Percentiles rank a stretch among this genome's conserved stretches.
These are phyloP conservation scores for Aspergillus floridensis DNA, from an alignment of 2,329 filamentous ascomycete genomes.

Conservation along the genomic window DNA sequence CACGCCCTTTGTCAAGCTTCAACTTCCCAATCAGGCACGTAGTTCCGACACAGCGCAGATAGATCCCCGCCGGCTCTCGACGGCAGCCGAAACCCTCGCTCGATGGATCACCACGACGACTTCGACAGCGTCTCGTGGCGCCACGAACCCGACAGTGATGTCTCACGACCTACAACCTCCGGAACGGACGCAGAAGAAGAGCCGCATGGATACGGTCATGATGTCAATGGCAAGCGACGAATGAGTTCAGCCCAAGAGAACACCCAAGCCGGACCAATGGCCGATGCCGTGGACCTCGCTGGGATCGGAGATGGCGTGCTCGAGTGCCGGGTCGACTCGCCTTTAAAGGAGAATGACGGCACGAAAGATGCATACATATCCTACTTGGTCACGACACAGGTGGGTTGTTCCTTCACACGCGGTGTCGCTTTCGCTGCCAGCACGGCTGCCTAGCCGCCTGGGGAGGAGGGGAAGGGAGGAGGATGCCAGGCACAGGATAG, in stretches of 20 bases:
- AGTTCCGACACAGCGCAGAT: neutral
- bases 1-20: neutral
- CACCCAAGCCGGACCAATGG: constrained; percentile 50
- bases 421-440: neutral
- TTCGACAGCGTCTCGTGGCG: constrained; percentile 82
- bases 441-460: neutral
- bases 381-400: constrained; percentile 87
- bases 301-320: constrained; percentile 70
- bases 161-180: constrained; percentile 40
- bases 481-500: neutral
- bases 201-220: constrained; percentile 33
- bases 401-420: constrained; percentile 43
- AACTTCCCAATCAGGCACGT: neutral
- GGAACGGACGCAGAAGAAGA: constrained; percentile 45
- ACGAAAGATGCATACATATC: constrained; percentile 97
- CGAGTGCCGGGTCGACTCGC: constrained; percentile 77
- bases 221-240: constrained; percentile 50
- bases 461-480: neutral
- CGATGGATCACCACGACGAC: constrained; percentile 59
- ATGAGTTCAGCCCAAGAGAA: constrained; percentile 46
- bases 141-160: constrained; percentile 56
- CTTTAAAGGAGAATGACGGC: constrained; percentile 92
- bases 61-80: constrained; percentile 5
- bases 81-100: constrained; percentile 21
- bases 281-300: constrained; percentile 58